These are phyloP conservation scores for Diplodia sapinea DNA, from an alignment of 2,329 filamentous ascomycete species.

Conservation along the genomic window DNA sequence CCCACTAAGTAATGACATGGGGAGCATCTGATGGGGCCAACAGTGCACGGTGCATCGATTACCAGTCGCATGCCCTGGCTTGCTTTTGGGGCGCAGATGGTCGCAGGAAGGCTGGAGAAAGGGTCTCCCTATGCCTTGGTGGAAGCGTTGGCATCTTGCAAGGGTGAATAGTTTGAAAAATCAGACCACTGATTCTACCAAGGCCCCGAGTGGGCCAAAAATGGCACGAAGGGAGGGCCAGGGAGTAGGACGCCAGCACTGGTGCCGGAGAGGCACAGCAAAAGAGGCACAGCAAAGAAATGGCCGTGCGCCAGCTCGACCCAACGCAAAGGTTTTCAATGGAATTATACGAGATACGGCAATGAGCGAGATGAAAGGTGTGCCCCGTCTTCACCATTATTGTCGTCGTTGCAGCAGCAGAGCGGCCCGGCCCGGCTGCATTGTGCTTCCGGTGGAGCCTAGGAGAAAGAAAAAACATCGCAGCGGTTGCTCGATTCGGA, in stretches of 20 bases:
- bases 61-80: background rate
- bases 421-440: slow-evolving; percentile 20
- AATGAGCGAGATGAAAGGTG: background rate
- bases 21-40: background rate
- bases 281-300: background rate
- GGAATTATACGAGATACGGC: background rate
- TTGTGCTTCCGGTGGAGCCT: slow-evolving; percentile 5
- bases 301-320: background rate
- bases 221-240: background rate
- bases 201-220: background rate
- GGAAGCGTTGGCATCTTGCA: background rate
- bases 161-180: background rate
- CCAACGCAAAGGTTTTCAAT: background rate
- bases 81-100: background rate
- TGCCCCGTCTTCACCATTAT: background rate
- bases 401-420: background rate
- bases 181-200: background rate
- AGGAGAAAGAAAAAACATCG: background rate
- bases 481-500: slow-evolving; percentile 11
- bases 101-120: background rate
- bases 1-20: background rate
- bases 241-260: background rate
- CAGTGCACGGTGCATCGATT: background rate
- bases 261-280: background rate
- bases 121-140: background rate